A percentile compares a stretch with the other conserved stretches of the same genome.
Evolutionary conservation across 2,329 filamentous ascomycete genomes (phyloP).

Genomic region (Davidsoniella virescens): DNA sequence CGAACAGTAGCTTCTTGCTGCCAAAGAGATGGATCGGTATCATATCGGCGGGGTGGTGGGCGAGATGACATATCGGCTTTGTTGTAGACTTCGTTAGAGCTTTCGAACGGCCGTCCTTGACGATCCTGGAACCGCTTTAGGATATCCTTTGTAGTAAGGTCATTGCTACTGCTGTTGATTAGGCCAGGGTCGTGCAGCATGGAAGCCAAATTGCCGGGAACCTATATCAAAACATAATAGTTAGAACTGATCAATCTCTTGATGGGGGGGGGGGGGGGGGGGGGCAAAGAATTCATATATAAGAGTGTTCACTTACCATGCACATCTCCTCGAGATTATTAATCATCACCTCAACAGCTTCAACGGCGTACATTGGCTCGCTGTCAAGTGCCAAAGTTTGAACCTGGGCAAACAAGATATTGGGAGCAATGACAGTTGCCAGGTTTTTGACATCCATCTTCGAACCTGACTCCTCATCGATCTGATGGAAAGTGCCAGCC

Average conservation of each 20-base stretch:
- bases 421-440: conserved; percentile 91
- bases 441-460: conserved; percentile 99
- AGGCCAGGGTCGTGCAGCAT: conserved; percentile 70
- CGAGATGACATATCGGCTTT: conserved; percentile 40
- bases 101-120: conserved; percentile 36
- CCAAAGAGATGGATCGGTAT: conserved; percentile 74
- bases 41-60: conserved; percentile 47
- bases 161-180: conserved; percentile 57
- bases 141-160: conserved; percentile 94
- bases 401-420: conserved; percentile 63
- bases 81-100: conserved; percentile 39
- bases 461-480: conserved; percentile 90
- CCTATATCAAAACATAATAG: conserved; percentile 33
- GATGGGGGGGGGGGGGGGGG: too few relatives aligned
- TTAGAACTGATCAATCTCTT: background rate
- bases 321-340: conserved; percentile 93
- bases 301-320: conserved; percentile 49
- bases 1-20: conserved; percentile 73
- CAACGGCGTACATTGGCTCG: conserved; percentile 85
- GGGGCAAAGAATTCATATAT: background rate
- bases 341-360: conserved; percentile 81
- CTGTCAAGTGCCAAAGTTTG: conserved; percentile 56
- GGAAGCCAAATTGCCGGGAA: conserved; percentile 79
- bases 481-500: conserved; percentile 91
- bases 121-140: conserved; percentile 84